Evolutionary conservation across 2,329 filamentous ascomycete species (phyloP), one percentile per base, ranked within the genome.

Genomic region (Fusarium sp.): DNA sequence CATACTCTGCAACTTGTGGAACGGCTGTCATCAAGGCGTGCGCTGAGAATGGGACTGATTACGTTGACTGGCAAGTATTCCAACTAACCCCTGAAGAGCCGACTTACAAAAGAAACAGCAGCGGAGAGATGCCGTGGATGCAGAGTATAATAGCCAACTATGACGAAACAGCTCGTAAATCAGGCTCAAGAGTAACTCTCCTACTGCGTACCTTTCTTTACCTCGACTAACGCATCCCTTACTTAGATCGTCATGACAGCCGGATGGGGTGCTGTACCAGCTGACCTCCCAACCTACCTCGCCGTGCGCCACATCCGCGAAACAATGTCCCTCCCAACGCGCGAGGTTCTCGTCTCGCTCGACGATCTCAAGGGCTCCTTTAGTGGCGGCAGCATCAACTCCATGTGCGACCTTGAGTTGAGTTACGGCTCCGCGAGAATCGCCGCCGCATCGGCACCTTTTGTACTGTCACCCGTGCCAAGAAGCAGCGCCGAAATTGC

Each of bases 51-150:
- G 75, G 76, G 10, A 76, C 67, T 18, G 66, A 73, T 43, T 77
- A 76, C 30, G 72, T 77, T 18, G 76, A 77, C 60, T 76, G 76
- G 76, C 6, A 41, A 18, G 20, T 30, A 14, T 73, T 69, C 30
- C 18, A 20, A 14, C 25, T 34, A 3, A 30, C 34, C 10, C 16
- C 16, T 8, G 32, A 30, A 13, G 16, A 2, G 10, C 9, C 3
- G 23, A 43, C 58, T 72, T 68, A 72, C 54, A 68, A 45, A 27
- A n/a, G 6, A n/a, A 32, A 32, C 30, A 76, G 74, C 16, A 75
- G 64, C 14, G 72, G 74, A 41, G 74, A 76, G 60, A 66, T 71
- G 35, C 71, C 69, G 10, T 76, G 74, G 74, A 65, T 75, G 58
- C 60, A 66, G 41, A 52, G 58, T 5, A 65, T 68, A 6, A 76